Evolutionary conservation across 768 basidiomycete species (phyloP), one percentile per base, ranked within the genome.

Genomic region (Albatrellus ellisii): DNA sequence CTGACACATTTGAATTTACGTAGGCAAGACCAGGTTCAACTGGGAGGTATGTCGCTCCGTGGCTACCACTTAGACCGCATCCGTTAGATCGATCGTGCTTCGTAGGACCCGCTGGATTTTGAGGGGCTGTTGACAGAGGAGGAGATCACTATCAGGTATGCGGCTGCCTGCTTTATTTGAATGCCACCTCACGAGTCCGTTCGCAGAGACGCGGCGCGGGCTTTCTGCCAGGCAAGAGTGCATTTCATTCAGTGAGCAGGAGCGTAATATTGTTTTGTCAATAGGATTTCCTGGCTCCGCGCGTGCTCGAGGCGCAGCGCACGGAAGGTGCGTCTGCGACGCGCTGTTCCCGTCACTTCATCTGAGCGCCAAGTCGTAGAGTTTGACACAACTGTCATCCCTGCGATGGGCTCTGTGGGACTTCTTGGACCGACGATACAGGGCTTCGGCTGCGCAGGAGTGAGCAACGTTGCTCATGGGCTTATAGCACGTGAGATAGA

Each of bases 401-500:
- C 77, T 7, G 88, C 94, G 58, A 95, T 97, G 92, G 94, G 94
- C 4, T 73, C 78, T 46, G 66, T 97, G 3, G 94, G 94, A 2
- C 63, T 97, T 11, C 68, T 98, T 1, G 94, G 94, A 0, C 79
- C 92, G 2, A 98, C 92, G 0, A 97, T 97, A 49, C 59, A 80
- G 45, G 92, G 89, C 0, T 95, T 95, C 49, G 90, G 86, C 18
- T 98, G 94, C 54, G 92, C 94, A 0, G 92, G 94, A 17, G 79
- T 76, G 14, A 85, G 80, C 52, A 82, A 79, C 52, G 91, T 97
- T 9, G 85, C 94, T 1, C 97, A 97, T 49, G 94, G 94, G 4
- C 69, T 98, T 21, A 85, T 98, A 52, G 87, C 89, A 3, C 69
- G 94, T 29, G 94, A 97, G 59, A 80, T 98, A 3, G 94, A 97